These are phyloP conservation scores for Cyberlindnera americana DNA, from an alignment of 805 yeast species.

Conservation along the genomic window DNA sequence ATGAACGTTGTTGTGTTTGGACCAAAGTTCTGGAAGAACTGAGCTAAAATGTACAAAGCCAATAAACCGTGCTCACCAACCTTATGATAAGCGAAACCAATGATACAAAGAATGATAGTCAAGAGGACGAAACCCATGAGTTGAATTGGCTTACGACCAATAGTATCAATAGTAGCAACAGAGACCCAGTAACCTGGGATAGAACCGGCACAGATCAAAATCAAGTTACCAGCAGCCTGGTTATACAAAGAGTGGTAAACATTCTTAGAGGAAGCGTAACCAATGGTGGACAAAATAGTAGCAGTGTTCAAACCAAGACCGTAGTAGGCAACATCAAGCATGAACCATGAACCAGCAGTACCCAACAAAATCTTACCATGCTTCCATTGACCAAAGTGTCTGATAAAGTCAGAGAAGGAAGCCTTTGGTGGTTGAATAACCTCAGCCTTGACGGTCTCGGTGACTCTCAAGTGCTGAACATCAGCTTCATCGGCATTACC, in stretches of 20 bases:
- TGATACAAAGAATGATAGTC: conserved; percentile 68
- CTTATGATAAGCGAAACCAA: conserved; percentile 82
- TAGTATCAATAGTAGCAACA: conserved; percentile 71
- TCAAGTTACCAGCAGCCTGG: conserved; percentile 87
- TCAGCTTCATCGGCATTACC: conserved; percentile 48
- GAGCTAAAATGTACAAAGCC: conserved; percentile 74
- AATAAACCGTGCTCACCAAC: conserved; percentile 62
- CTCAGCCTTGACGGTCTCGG: conserved; percentile 52
- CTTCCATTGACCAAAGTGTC: conserved; percentile 82
- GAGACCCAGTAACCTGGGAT: conserved; percentile 92
- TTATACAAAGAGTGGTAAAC: conserved; percentile 70
- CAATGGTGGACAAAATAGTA: conserved; percentile 74
- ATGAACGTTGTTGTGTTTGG: conserved; percentile 91
- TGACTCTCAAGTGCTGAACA: conserved; percentile 41
- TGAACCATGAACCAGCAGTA: conserved; percentile 90
- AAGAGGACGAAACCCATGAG: conserved; percentile 68
- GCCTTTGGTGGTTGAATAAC: conserved; percentile 72
- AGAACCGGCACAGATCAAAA: conserved; percentile 90
- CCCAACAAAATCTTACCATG: conserved; percentile 78
- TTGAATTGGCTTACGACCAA: conserved; percentile 87
- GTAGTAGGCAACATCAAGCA: conserved; percentile 85
- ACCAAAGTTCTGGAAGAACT: conserved; percentile 89
- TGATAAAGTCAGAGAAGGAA: conserved; percentile 65
- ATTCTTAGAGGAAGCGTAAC: conserved; percentile 70
- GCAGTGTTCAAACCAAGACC: conserved; percentile 86